Conservation (phyloP, 163 green algal species). For the Chlamydomonas reinhardtii region DNA sequence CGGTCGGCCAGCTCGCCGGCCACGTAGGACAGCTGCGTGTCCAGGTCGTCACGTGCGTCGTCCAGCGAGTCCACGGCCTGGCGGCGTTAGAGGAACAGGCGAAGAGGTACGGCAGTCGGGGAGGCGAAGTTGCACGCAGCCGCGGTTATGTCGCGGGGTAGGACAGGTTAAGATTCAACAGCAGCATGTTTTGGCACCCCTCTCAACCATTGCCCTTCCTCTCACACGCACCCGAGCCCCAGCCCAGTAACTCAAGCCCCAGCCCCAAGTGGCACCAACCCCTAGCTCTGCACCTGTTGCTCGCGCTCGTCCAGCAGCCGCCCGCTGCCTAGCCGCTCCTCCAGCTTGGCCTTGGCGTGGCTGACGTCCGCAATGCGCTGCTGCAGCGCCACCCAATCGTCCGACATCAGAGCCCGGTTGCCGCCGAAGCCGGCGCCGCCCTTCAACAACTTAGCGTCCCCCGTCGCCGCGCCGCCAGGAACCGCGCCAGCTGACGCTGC, state of each 20-base stretch:
- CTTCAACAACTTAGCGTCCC: background rate
- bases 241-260: too few relatives aligned
- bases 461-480: too few relatives aligned
- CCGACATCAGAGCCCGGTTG: background rate
- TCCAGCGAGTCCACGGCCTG: slow-evolving; percentile 35
- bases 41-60: slow-evolving; percentile 39
- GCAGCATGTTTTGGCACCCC: too few relatives aligned
- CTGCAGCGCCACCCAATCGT: slow-evolving; percentile 39
- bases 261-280: too few relatives aligned
- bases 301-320: slow-evolving; percentile 47
- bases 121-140: too few relatives aligned
- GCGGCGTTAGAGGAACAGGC: too few relatives aligned
- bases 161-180: too few relatives aligned
- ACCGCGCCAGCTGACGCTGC: background rate
- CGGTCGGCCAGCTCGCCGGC: slow-evolving; percentile 23
- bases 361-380: slow-evolving; percentile 47
- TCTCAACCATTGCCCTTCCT: too few relatives aligned
- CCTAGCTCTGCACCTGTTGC: slow-evolving; percentile 37
- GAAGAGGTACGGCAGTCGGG: too few relatives aligned
- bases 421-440: slow-evolving; percentile 9
- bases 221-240: too few relatives aligned
- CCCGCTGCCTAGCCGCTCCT: slow-evolving; percentile 16
- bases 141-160: too few relatives aligned
- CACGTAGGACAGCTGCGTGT: slow-evolving; percentile 46
- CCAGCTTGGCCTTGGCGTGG: slow-evolving; percentile 9